Base-by-base conservation (phyloP, 495 filamentous ascomycete genomes). In the Pyrenula massariospora region DNA sequence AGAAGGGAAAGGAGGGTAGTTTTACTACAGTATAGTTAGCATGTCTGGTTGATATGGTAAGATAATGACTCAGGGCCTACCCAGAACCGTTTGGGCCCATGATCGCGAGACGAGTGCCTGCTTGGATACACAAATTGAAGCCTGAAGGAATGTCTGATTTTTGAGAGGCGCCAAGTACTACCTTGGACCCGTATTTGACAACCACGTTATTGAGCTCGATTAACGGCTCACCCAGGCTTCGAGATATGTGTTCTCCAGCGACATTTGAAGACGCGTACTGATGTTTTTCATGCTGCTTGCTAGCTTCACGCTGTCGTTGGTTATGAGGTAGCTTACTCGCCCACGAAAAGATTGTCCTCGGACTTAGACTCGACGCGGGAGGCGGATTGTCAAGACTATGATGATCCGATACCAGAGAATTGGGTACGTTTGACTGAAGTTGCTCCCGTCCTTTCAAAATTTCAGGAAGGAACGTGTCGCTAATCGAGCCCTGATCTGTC, bases 1-100 rank as follows among this genome's bases (percentile, higher is more conserved):
- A 98, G 86, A 12, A 98, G 74, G 1, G 91, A 93, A 15, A 96
- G 77, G 53, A 98, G 75, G 0, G 93, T 98, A 0, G 93, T 97
- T 70, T 98, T 98, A 10, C 88, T 87, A 12, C 84, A 87, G 20
- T 85, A 72, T 73, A 8, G 31, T 42, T 42, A 42, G n/a, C n/a
- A n/a, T n/a, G n/a, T n/a, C n/a, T n/a, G n/a, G n/a, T n/a, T n/a
- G n/a, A n/a, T n/a, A n/a, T n/a, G n/a, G n/a, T n/a, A n/a, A n/a
- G n/a, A n/a, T n/a, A n/a, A n/a, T n/a, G n/a, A n/a, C n/a, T n/a
- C 31, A 8, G 8, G 31, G 15, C 31, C 15, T 42, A 42, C 52
- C 74, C 74, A 11, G 73, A 75, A 54, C 84, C 93, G 63, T 97
- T 96, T 12, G 92, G 82, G 0, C 93, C 93, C 62, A 97, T 88